Evolutionary conservation across 1,284 basidiomycete genomes (phyloP), one percentile per base, ranked within the genome.

Genomic region (Serendipita sp.): DNA sequence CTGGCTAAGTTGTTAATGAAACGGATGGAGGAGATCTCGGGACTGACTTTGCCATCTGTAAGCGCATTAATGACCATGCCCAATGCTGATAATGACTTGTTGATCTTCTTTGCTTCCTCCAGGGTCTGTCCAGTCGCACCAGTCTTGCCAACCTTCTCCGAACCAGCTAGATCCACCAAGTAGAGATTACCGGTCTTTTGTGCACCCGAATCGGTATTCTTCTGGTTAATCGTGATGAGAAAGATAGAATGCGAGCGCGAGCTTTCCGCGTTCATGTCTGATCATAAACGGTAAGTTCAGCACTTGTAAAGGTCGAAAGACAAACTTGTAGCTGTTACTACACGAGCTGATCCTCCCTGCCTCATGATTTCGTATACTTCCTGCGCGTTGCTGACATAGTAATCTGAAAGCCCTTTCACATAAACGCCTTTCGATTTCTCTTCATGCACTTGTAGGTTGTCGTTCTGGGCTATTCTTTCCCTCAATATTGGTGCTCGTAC

Each of bases 21-120:
- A 66, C 41, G 55, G 67, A 43, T 63, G 63, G 1, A 17, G 30
- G 5, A 64, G 62, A 49, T 30, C 49, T 32, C 38, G 61, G 58
- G 32, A 70, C 80, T 60, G 67, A 88, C 93, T 82, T 97, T 98
- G 66, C 88, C 82, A 71, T 99, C 96, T 1, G 96, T 99, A 65
- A 99, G 78, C 2, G 95, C 91, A 70, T 99, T 99, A 74, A 99
- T 99, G 72, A 99, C 96, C 94, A 99, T 99, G 60, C 96, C 96
- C 66, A 99, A 82, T 10, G 96, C 95, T 22, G 93, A 97, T 47
- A 99, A 77, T 64, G 89, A 93, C 77, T 99, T 99, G 79, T 99
- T 99, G 77, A 99, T 99, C 81, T 99, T 99, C 82, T 99, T 99
- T 12, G 96, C 96, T 74, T 99, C 96, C 74, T 99, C 96, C 12